Base-by-base conservation (phyloP, 441 rosid species). In the Biscutella laevigata region DNA sequence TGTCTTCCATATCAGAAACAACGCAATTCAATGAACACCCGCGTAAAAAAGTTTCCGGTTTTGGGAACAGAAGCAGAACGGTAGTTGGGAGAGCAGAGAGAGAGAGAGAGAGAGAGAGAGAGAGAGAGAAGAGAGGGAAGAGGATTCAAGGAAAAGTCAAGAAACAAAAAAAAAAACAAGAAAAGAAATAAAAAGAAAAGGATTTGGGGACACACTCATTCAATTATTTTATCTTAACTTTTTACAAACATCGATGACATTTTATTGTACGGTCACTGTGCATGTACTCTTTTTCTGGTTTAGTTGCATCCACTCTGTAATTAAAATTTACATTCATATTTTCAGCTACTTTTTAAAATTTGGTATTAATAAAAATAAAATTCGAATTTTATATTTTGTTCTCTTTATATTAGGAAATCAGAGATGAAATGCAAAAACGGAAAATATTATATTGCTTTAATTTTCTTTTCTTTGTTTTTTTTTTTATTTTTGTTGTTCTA, bases 161-260 rank as follows among this genome's bases (percentile, higher is more conserved):
- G 57, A 70, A 47, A 72, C n/a, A 72, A 58, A 65, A 70, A 72
- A 66, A 75, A 74, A 73, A 72, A 12, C 19, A 37, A 25, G 40
- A 43, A 68, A 73, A 77, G 71, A 61, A 64, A 78, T 71, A 75
- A 4, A n/a, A n/a, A n/a, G n/a, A n/a, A n/a, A n/a, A n/a, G n/a
- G n/a, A n/a, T n/a, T 16, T 41, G 41, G 54, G 59, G 61, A 42
- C 69, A 50, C 40, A 53, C 63, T 66, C 68, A 68, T 68, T 60
- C 42, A 66, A 58, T 66, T 58, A 66, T 66, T 65, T 58, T 49
- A 50, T 52, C 30, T 40, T 25, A 0, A 2, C 58, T 65, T 57
- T 57, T 40, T 47, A 14, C 59, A 50, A 34, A 57, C 41, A 27
- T 64, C 59, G 4, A 65, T 57, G 21, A 26, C 46, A n/a, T 54